Percentiles rank a stretch among this genome's conserved stretches.
phyloP scores from a whole-genome alignment of 805 yeast species.

The Debaryomyces maramus region DNA sequence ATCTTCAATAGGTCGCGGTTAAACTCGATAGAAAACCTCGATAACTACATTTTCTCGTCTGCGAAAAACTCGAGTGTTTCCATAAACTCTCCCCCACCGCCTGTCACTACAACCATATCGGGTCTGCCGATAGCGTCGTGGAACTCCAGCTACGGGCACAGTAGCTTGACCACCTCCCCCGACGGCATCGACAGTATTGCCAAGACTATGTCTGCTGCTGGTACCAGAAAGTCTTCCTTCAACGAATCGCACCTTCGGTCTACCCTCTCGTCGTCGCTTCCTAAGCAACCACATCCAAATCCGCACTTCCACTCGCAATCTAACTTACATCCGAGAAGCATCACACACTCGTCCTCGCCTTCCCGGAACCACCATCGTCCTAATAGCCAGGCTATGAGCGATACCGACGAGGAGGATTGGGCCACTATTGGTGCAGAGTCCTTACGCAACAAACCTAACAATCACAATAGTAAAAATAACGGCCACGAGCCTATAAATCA shows the following conservation, averaged over 20 bases:
- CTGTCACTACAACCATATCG: slow-evolving; percentile 16
- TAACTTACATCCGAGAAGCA: not conserved
- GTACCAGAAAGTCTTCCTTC: slow-evolving; percentile 41
- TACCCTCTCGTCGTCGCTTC: slow-evolving; percentile 24
- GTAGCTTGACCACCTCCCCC: slow-evolving; percentile 12
- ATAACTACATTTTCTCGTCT: slow-evolving; percentile 42
- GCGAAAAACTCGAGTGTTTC: slow-evolving; percentile 37
- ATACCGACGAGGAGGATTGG: slow-evolving; percentile 99
- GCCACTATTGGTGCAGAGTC: slow-evolving; percentile 79
- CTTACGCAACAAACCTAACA: slow-evolving; percentile 39
- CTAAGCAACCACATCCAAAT: slow-evolving; percentile 8
- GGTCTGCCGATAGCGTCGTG: slow-evolving; percentile 25
- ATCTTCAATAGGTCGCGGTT: slow-evolving; percentile 40
- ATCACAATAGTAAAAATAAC: slow-evolving; percentile 1
- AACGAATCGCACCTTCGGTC: slow-evolving; percentile 39
- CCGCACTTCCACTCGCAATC: slow-evolving; percentile 2
- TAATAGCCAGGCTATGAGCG: slow-evolving; percentile 31
- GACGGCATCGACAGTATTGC: slow-evolving; percentile 23
- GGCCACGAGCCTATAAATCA: slow-evolving; percentile 7
- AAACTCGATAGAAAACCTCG: slow-evolving; percentile 43
- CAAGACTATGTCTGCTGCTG: slow-evolving; percentile 17
- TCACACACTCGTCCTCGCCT: not conserved
- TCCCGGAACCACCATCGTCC: not conserved
- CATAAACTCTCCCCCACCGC: slow-evolving; percentile 35
- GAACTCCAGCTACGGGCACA: slow-evolving; percentile 11